These are phyloP conservation scores for Ophiocordyceps polyrhachis-furcata DNA, from an alignment of 2,329 filamentous ascomycete genomes.

Conservation along the genomic window DNA sequence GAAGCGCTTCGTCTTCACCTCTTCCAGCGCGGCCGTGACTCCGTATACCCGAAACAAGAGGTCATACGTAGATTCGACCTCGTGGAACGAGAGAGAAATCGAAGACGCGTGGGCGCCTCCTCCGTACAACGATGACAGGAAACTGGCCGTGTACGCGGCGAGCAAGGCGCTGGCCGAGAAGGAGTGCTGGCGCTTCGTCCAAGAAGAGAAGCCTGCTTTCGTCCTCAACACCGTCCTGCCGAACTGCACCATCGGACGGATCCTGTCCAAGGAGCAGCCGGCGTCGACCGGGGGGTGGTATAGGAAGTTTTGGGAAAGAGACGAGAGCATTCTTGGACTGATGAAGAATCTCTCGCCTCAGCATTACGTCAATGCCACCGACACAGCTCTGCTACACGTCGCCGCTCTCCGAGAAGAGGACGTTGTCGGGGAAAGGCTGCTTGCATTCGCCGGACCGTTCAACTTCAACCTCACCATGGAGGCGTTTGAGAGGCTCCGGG, in stretches of 20 bases:
- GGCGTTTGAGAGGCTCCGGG: background rate
- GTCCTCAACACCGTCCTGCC: conserved; percentile 10
- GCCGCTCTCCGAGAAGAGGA: conserved; percentile 8
- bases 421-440: conserved; percentile 8
- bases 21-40: conserved; percentile 11
- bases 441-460: conserved; percentile 6
- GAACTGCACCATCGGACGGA: conserved; percentile 1
- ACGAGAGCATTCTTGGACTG: background rate
- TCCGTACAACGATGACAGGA: conserved; percentile 7
- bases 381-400: conserved; percentile 9
- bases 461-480: conserved; percentile 5
- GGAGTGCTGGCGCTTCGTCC: conserved; percentile 16
- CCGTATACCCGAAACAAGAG: conserved; percentile 5
- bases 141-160: conserved; percentile 13
- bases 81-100: conserved; percentile 16
- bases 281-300: background rate
- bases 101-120: conserved; percentile 14
- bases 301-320: conserved; percentile 1
- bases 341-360: background rate
- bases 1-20: conserved; percentile 20
- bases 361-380: conserved; percentile 7
- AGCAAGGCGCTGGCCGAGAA: conserved; percentile 17
- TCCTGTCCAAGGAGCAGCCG: background rate
- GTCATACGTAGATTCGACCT: conserved; percentile 6
- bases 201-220: conserved; percentile 12